These are phyloP conservation scores for Neofusicoccum umdonicola DNA, from an alignment of 2,329 filamentous ascomycete genomes.

Conservation along the genomic window DNA sequence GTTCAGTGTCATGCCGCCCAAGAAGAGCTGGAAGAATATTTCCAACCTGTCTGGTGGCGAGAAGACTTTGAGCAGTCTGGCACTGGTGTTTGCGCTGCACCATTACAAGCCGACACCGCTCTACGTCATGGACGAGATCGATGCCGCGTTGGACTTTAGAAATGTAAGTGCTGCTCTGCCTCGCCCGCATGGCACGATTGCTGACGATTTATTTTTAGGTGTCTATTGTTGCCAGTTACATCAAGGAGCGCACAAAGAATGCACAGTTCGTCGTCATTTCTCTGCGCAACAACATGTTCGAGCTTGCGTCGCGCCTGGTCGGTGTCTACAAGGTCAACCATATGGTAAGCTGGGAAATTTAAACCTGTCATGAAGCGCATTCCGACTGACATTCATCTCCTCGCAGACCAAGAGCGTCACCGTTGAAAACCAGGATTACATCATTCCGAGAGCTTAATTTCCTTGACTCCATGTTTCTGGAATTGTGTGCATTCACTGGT, in stretches of 20 bases:
- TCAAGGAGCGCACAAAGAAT: constrained; percentile 98
- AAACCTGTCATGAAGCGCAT: constrained; percentile 1
- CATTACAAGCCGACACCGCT: constrained; percentile 97
- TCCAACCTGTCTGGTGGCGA: constrained; percentile 93
- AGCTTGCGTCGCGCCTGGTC: constrained; percentile 89
- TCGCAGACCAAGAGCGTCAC: constrained; percentile 53
- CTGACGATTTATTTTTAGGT: constrained; percentile 55
- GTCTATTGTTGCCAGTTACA: constrained; percentile 96
- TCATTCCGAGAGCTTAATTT: constrained; percentile 22
- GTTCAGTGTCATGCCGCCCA: constrained; percentile 98
- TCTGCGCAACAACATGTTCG: constrained; percentile 98
- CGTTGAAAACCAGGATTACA: constrained; percentile 52
- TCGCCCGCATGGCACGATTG: background rate
- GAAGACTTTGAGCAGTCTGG: constrained; percentile 91
- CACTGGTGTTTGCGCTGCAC: constrained; percentile 95
- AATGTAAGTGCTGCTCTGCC: constrained; percentile 67
- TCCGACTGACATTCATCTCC: background rate
- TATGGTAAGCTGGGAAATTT: constrained; percentile 58
- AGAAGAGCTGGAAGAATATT: constrained; percentile 99
- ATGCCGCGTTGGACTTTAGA: constrained; percentile 94
- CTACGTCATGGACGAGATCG: constrained; percentile 99
- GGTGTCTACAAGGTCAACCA: constrained; percentile 99
- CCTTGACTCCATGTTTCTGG: background rate
- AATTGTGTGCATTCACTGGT: background rate
- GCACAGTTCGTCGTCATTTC: constrained; percentile 99